Evolutionary conservation across 1,284 basidiomycete species (phyloP).

Genomic region (Xerocomus amazonicus): DNA sequence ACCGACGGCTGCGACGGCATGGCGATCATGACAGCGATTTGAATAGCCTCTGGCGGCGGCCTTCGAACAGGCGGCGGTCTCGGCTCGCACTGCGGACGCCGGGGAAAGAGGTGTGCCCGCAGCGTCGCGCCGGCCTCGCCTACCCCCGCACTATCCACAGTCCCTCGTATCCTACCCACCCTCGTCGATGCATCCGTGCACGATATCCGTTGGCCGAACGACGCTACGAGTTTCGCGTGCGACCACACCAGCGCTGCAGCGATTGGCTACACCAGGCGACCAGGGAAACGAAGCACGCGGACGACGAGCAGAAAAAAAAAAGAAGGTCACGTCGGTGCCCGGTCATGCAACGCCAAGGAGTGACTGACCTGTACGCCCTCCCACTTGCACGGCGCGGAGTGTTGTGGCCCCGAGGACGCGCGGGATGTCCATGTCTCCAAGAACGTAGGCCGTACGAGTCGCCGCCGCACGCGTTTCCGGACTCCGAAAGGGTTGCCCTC

Average conservation of each 20-base stretch:
- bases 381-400: constrained; percentile 10
- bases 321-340: background rate
- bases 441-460: constrained; percentile 17
- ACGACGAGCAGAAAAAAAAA: background rate
- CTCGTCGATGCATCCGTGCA: background rate
- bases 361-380: constrained; percentile 24
- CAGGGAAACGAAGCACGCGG: too few relatives aligned
- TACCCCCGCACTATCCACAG: constrained; percentile 46
- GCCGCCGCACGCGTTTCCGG: constrained; percentile 19
- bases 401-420: background rate
- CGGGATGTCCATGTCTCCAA: constrained; percentile 20
- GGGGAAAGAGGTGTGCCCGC: constrained; percentile 5
- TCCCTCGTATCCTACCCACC: too few relatives aligned
- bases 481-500: constrained; percentile 5
- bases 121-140: constrained; percentile 30
- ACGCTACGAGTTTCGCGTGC: constrained; percentile 3
- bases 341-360: background rate
- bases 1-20: constrained; percentile 27
- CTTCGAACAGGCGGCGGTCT: constrained; percentile 7
- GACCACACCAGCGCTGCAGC: constrained; percentile 21
- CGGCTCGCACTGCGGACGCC: constrained; percentile 1
- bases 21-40: constrained; percentile 32
- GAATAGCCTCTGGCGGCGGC: constrained; percentile 21
- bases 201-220: constrained; percentile 26
- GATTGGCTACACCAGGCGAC: constrained; percentile 13